Evolutionary conservation across 352 stramenopile species (phyloP).

Genomic region (Hyaloperonospora arabidopsidis): DNA sequence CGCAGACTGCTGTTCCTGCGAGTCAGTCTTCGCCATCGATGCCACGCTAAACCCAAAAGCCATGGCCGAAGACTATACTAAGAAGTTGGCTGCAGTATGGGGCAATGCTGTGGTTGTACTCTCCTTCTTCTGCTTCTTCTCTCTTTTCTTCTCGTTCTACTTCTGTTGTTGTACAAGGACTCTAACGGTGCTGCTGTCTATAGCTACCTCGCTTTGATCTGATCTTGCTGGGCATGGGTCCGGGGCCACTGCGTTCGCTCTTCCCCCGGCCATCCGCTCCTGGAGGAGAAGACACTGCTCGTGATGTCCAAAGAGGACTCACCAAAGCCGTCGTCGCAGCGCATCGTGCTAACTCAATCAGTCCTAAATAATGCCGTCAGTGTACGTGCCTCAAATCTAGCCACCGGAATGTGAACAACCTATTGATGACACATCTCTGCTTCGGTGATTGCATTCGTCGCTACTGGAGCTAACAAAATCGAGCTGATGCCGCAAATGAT

Average conservation of each 20-base stretch:
- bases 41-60: constrained; percentile 51
- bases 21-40: constrained; percentile 91
- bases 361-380: constrained; percentile 88
- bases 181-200: constrained; percentile 6
- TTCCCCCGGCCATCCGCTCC: constrained; percentile 92
- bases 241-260: constrained; percentile 96
- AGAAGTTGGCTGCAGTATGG: constrained; percentile 65
- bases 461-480: constrained; percentile 82
- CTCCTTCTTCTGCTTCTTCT: no score
- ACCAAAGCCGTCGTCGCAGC: constrained; percentile 93
- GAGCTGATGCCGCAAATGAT: constrained; percentile 83
- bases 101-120: constrained; percentile 47
- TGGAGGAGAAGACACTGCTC: constrained; percentile 78
- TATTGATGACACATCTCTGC: no score
- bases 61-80: constrained; percentile 66
- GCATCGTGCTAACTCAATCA: constrained; percentile 96
- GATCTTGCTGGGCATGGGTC: constrained; percentile 94
- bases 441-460: constrained; percentile 80
- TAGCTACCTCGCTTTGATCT: constrained; percentile 90
- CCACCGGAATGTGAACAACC: neutral
- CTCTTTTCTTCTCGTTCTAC: neutral
- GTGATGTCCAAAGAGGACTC: constrained; percentile 94
- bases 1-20: constrained; percentile 21
- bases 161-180: neutral
- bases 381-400: constrained; percentile 27